These are phyloP conservation scores for Cephalotrichum gorgonifer DNA, from an alignment of 2,329 filamentous ascomycete genomes.

Conservation along the genomic window DNA sequence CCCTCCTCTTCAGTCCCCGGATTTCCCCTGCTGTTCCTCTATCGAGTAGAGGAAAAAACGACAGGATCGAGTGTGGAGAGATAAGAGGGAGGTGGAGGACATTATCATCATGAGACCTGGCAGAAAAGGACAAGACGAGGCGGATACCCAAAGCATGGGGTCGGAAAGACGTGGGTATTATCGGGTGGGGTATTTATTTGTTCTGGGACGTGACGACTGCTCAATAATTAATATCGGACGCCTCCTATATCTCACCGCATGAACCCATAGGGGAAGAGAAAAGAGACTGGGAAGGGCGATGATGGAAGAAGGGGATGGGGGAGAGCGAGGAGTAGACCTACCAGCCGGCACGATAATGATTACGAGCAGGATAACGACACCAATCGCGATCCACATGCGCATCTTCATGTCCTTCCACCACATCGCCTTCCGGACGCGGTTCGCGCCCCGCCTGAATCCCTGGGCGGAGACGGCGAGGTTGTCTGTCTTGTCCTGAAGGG, in stretches of 20 bases:
- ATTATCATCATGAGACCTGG: neutral
- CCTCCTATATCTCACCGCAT: no score
- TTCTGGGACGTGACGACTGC: constrained; percentile 5
- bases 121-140: neutral
- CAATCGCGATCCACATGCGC: constrained; percentile 89
- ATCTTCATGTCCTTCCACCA: constrained; percentile 99
- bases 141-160: neutral
- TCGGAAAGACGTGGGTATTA: neutral
- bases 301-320: constrained; percentile 1
- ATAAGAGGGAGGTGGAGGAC: neutral
- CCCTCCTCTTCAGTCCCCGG: no score
- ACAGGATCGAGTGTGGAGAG: neutral
- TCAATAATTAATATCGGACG: neutral
- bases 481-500: constrained; percentile 87
- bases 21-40: no score
- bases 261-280: neutral
- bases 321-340: constrained; percentile 36
- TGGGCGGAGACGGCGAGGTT: constrained; percentile 88
- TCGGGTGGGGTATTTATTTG: neutral
- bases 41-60: no score
- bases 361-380: constrained; percentile 82
- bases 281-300: no score
- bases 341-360: constrained; percentile 91
- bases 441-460: constrained; percentile 92
- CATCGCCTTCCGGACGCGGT: constrained; percentile 94